Conservation (phyloP, 805 yeast species). For the Komagataella populi region DNA sequence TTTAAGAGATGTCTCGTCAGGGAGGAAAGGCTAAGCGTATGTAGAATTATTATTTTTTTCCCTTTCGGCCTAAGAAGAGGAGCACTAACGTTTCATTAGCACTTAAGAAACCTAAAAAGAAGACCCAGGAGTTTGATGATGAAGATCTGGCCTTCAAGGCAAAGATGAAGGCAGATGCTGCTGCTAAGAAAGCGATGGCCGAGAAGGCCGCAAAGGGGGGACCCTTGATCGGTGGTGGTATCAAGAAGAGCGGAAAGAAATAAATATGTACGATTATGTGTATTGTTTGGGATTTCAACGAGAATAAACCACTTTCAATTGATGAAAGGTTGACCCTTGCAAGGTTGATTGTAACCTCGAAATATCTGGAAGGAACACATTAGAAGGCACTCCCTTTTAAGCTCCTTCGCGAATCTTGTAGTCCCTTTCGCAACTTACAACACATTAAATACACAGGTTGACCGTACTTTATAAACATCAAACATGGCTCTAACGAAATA, state of each 20-base stretch:
- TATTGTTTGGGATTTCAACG: too few species aligned
- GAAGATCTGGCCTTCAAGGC: constrained; percentile 86
- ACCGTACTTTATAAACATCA: constrained; percentile 9
- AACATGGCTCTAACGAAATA: constrained; percentile 35
- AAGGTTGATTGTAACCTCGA: background rate
- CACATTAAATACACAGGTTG: background rate
- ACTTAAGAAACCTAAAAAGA: constrained; percentile 74
- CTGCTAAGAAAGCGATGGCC: constrained; percentile 84
- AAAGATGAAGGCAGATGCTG: constrained; percentile 90
- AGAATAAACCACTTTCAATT: background rate
- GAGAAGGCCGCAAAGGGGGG: constrained; percentile 82
- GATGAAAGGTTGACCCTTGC: background rate
- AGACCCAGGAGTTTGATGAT: constrained; percentile 62
- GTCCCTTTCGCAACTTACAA: background rate
- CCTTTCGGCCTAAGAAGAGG: background rate
- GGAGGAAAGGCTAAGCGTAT: constrained; percentile 91
- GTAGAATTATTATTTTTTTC: constrained; percentile 10
- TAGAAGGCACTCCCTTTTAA: background rate
- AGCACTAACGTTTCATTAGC: constrained; percentile 16
- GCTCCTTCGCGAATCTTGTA: background rate
- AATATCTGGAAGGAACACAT: background rate
- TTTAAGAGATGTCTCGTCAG: constrained; percentile 23
- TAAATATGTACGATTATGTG: constrained; percentile 4
- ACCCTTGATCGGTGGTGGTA: constrained; percentile 87
- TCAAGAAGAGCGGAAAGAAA: constrained; percentile 75